Evolutionary conservation across 2,329 filamentous ascomycete species (phyloP).

Genomic region (Penicillium polonicum): DNA sequence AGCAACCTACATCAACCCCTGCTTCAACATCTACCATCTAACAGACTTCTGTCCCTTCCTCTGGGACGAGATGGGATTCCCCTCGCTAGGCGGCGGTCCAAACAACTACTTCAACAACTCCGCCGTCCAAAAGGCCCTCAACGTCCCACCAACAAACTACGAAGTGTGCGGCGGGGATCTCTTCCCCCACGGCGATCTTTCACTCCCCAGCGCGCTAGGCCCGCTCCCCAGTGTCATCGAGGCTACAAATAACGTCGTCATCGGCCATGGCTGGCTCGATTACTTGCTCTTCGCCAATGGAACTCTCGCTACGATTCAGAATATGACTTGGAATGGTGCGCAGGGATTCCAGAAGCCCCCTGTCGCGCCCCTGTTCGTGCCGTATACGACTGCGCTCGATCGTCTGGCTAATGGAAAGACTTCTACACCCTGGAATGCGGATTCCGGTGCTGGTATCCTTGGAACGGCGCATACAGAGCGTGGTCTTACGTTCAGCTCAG

Average conservation of each 20-base stretch:
- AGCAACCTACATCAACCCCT: conserved; percentile 63
- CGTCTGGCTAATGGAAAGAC: conserved; percentile 39
- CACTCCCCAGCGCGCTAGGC: conserved; percentile 32
- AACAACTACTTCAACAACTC: conserved; percentile 67
- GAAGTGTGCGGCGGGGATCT: conserved; percentile 42
- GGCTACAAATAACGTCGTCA: conserved; percentile 67
- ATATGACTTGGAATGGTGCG: conserved; percentile 74
- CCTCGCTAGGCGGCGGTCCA: conserved; percentile 63
- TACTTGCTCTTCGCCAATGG: conserved; percentile 67
- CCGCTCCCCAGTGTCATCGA: conserved; percentile 70
- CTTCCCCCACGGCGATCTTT: conserved; percentile 52
- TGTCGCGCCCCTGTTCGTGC: conserved; percentile 65
- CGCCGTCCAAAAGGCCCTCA: conserved; percentile 66
- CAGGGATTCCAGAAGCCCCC: conserved; percentile 68
- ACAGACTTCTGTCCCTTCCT: conserved; percentile 68
- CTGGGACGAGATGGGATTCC: conserved; percentile 67
- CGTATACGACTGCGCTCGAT: conserved; percentile 51
- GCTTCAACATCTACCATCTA: conserved; percentile 74
- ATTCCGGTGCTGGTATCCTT: conserved; percentile 63
- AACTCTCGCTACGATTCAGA: conserved; percentile 70
- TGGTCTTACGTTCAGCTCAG: conserved; percentile 68
- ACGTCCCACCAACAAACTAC: conserved; percentile 52
- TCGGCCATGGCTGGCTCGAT: conserved; percentile 70
- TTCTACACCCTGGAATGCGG: conserved; percentile 39
- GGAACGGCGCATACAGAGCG: conserved; percentile 72